Evolutionary conservation across 1,284 basidiomycete genomes (phyloP).

Genomic region (Rhodotorula sp.): DNA sequence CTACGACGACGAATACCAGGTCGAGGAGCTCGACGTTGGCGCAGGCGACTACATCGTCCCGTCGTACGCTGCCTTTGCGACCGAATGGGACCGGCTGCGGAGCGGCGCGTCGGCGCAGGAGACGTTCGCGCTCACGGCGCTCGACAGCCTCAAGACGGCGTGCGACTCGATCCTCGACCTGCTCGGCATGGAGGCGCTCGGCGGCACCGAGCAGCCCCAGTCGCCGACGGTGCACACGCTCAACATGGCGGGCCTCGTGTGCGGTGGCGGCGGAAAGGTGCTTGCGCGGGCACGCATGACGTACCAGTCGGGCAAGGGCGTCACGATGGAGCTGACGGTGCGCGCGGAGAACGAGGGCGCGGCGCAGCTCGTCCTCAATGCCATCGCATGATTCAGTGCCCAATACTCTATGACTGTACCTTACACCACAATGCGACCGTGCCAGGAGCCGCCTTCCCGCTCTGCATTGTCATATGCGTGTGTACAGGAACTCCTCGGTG

Average conservation of each 20-base stretch:
- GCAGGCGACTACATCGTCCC: conserved; percentile 92
- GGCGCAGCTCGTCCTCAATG: conserved; percentile 82
- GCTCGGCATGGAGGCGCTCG: conserved; percentile 93
- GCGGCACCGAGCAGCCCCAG: conserved; percentile 77
- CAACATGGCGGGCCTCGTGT: conserved; percentile 84
- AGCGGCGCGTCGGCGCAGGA: conserved; percentile 76
- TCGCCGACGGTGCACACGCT: conserved; percentile 90
- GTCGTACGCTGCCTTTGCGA: conserved; percentile 83
- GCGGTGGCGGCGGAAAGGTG: conserved; percentile 88
- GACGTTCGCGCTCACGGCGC: conserved; percentile 88
- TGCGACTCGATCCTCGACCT: conserved; percentile 92
- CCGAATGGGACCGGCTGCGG: conserved; percentile 92
- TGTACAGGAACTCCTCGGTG: too few species aligned
- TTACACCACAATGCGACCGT: too few species aligned
- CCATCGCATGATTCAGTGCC: conserved; percentile 69
- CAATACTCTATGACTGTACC: too few species aligned
- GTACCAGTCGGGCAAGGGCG: conserved; percentile 81
- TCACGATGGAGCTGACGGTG: conserved; percentile 93
- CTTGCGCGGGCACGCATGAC: conserved; percentile 95
- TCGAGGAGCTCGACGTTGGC: conserved; percentile 91
- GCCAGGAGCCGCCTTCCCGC: too few species aligned
- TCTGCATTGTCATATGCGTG: too few species aligned
- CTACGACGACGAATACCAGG: conserved; percentile 97
- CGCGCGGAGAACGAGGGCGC: conserved; percentile 85
- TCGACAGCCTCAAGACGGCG: conserved; percentile 91